Conservation (phyloP, 805 yeast genomes). For the Saccharomycopsis sp. region DNA sequence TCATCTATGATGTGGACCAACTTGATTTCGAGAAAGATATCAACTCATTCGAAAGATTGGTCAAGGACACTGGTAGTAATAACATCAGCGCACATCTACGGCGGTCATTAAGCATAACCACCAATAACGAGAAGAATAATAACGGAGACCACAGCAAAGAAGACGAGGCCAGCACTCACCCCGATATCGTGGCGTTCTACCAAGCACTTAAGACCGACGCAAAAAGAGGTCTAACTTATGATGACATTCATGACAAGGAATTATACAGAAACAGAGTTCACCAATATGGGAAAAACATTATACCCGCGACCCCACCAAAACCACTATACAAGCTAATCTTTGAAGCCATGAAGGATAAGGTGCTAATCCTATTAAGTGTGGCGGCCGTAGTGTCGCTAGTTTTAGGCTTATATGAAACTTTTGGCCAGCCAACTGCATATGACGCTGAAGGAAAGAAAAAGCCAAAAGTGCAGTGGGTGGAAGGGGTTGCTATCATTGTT, state of each 20-base stretch:
- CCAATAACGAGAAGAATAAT: background rate
- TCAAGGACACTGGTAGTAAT: background rate
- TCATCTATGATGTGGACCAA: conserved; percentile 28
- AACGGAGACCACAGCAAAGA: conserved; percentile 15
- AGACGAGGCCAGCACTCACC: conserved; percentile 16
- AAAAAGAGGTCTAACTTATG: conserved; percentile 35
- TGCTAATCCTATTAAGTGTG: conserved; percentile 68
- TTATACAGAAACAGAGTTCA: conserved; percentile 29
- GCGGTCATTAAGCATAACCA: too few species aligned
- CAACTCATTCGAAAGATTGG: conserved; percentile 30
- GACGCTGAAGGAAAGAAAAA: conserved; percentile 71
- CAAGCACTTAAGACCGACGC: conserved; percentile 32
- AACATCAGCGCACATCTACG: too few species aligned
- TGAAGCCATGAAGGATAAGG: conserved; percentile 88
- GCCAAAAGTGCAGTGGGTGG: conserved; percentile 96
- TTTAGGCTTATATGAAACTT: conserved; percentile 84
- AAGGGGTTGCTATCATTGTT: conserved; percentile 93
- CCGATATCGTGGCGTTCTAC: conserved; percentile 24
- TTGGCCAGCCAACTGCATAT: conserved; percentile 71
- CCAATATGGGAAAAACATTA: conserved; percentile 59
- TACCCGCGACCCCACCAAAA: conserved; percentile 70
- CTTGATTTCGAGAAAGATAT: conserved; percentile 54
- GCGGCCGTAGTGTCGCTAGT: conserved; percentile 90
- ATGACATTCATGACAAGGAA: conserved; percentile 28
- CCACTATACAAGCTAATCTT: conserved; percentile 61